Base-by-base conservation (phyloP, 345 rosid species). In the Xanthoceras sorbifolium region DNA sequence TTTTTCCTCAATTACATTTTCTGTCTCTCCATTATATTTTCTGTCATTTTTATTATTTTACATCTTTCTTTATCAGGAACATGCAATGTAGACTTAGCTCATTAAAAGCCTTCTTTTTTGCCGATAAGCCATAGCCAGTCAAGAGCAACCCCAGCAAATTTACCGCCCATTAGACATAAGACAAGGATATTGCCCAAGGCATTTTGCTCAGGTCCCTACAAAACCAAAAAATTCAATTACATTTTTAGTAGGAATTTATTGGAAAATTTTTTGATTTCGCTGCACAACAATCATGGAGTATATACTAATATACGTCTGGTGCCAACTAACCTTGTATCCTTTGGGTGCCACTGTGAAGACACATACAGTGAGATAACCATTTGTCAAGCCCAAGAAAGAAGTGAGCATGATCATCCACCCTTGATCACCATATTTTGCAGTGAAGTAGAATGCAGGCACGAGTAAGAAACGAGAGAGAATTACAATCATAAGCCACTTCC, bases 101-200 rank as follows among this genome's bases (percentile, higher is more conserved):
- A n/a, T 50, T 57, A 88, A 14, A 86, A 90, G 59, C 85, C 82
- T 73, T 80, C 68, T 32, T 85, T 79, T 60, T 84, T 86, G 18
- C 95, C 94, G 26, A 93, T 88, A 71, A 95, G 90, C 97, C 98
- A 93, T 61, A 93, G 73, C 97, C 98, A 92, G 50, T 87, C 99
- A 54, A 92, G 88, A 59, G 91, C 52, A 64, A 90, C 90, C 8
- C 99, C 97, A 0, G 89, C 71, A 82, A 89, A 89, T 79, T 91
- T 77, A n/a, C 94, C 98, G 4, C 82, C 94, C 67, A 87, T 26
- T 28, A 92, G 26, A 77, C 84, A 90, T 10, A 91, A 42, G 67
- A 93, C 97, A 34, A 92, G 92, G 76, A 93, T 68, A 75, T 96
- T 96, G 18, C 99, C 98, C 75, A 96, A 59, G 0, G 98, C 99